Percentiles rank a stretch among this genome's conserved stretches.
phyloP scores from a whole-genome alignment of 345 rosid species.

The Eucalyptus pauciflora region DNA sequence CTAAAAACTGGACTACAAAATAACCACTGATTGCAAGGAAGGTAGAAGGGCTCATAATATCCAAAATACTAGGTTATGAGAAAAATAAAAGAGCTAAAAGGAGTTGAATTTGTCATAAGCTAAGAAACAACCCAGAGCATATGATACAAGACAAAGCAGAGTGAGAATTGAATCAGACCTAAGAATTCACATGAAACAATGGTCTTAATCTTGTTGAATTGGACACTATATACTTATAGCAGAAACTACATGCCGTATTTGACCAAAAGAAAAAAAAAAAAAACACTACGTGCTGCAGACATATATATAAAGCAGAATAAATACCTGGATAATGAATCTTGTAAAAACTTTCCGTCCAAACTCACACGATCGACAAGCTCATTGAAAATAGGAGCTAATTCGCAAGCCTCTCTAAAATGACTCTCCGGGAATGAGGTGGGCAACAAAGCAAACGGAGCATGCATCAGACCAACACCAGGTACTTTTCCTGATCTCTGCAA shows the following conservation, averaged over 20 bases:
- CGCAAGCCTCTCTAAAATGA: constrained; percentile 78
- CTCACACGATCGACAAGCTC: constrained; percentile 93
- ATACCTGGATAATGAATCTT: constrained; percentile 75
- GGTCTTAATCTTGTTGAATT: neutral
- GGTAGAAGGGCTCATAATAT: neutral
- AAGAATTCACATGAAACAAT: neutral
- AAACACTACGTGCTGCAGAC: neutral
- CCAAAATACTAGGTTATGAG: neutral
- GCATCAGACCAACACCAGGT: constrained; percentile 93
- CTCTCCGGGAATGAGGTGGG: constrained; percentile 64
- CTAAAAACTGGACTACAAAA: neutral
- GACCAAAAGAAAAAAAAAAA: too few species aligned
- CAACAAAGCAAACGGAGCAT: constrained; percentile 79
- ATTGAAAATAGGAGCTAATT: constrained; percentile 84
- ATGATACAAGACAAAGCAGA: neutral
- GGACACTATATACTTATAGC: neutral
- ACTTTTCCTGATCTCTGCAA: constrained; percentile 71
- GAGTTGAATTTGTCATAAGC: neutral
- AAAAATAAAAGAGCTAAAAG: neutral
- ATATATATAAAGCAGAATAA: neutral
- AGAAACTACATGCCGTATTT: neutral
- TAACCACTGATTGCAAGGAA: neutral
- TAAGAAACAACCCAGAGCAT: neutral
- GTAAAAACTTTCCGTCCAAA: constrained; percentile 81
- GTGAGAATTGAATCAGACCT: neutral